Evolutionary conservation across 371 early-diverging fungal genomes (phyloP).

Genomic region (Mortierella sp.): DNA sequence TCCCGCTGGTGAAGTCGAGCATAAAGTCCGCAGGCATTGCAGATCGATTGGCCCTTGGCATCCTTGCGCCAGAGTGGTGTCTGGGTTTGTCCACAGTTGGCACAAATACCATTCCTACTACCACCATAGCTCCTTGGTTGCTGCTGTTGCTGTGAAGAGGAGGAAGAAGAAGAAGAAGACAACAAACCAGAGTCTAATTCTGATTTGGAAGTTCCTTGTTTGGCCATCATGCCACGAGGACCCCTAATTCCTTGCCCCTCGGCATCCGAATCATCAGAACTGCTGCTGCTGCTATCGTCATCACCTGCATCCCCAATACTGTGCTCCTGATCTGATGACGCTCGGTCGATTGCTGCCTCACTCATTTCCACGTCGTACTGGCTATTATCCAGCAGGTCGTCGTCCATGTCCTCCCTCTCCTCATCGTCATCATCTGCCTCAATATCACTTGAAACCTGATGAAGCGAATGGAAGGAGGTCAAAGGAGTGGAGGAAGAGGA

Average conservation of each 20-base stretch:
- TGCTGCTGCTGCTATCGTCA: neutral
- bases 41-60: constrained; percentile 81
- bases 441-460: neutral
- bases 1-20: constrained; percentile 79
- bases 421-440: constrained; percentile 24
- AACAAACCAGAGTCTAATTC: no score
- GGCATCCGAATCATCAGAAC: constrained; percentile 14
- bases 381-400: neutral
- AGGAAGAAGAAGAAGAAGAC: no score
- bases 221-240: neutral
- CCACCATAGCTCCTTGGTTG: constrained; percentile 13
- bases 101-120: constrained; percentile 58
- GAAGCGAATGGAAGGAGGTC: no score
- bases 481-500: no score
- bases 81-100: constrained; percentile 84
- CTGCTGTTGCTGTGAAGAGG: neutral
- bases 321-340: neutral
- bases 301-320: no score
- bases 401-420: constrained; percentile 13
- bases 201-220: no score
- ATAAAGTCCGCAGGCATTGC: constrained; percentile 95
- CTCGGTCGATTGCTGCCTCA: neutral
- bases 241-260: neutral
- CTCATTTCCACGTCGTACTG: constrained; percentile 15
- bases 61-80: constrained; percentile 93